Base-by-base conservation (phyloP, 495 filamentous ascomycete genomes). In the Astrothelium macrocarpum region DNA sequence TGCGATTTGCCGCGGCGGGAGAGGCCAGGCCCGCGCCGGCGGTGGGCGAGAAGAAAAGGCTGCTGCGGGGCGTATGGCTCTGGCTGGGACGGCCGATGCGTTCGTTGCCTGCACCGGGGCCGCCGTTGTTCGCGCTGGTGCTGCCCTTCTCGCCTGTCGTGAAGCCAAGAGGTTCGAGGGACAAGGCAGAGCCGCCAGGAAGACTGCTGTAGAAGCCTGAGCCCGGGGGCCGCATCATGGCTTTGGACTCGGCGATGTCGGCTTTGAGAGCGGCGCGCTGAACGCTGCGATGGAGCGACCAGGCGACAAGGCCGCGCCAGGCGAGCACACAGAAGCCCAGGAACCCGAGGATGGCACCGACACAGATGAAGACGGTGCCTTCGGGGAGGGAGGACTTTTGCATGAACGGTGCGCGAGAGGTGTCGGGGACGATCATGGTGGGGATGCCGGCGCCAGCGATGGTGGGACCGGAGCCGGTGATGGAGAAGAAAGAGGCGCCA, bases 321-420 rank as follows among this genome's bases (percentile, higher is more conserved):
- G 86, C 81, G 1, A 97, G 81, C 20, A 98, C 81, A 26, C 86
- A 82, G 12, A 90, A 76, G 2, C 85, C 90, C 63, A 97, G 84
- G 63, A 91, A 85, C 32, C 88, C 95, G 2, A 98, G 82, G 32
- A 87, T 86, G 23, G 91, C 90, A 53, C 95, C 94, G 23, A 97
- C 95, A 45, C 82, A 85, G 71, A 98, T 98, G 78, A 98, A 98
- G 34, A 98, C 86, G 28, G 94, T 97, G 20, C 94, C 94, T 76
- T 97, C 90, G 0, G 94, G 94, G 9, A 91, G 81, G 53, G 79
- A 87, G n/a, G 90, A 92, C 71, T 87, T 87, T 70, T 95, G 90
- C 91, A 98, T 96, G 72, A 90, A 98, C 31, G 95, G 94, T 26
- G 94, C 94, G 73, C 86, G 82, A 12, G 83, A 79, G 1, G 89